These are phyloP conservation scores for Clohesyomyces aquaticus DNA, from an alignment of 495 filamentous ascomycete species.

Conservation along the genomic window DNA sequence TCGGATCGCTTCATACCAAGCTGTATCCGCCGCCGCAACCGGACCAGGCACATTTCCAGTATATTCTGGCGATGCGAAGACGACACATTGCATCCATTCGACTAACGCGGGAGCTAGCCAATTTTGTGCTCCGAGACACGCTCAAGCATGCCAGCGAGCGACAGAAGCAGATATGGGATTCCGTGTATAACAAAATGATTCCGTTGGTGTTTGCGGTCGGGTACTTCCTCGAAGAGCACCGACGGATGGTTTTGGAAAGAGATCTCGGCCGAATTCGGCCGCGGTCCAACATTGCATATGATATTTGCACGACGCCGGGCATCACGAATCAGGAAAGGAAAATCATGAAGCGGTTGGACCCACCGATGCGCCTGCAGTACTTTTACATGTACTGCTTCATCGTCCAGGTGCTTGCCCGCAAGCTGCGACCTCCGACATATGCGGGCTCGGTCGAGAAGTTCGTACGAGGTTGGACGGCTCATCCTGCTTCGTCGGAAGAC, in stretches of 20 bases:
- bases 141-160: slow-evolving; percentile 27
- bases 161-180: slow-evolving; percentile 34
- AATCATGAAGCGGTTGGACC: slow-evolving; percentile 28
- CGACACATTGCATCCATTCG: slow-evolving; percentile 35
- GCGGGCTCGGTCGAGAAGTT: slow-evolving; percentile 35
- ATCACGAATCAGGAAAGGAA: slow-evolving; percentile 28
- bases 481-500: slow-evolving; percentile 27
- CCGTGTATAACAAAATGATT: slow-evolving; percentile 38
- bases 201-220: slow-evolving; percentile 35
- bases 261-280: slow-evolving; percentile 28
- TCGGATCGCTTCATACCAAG: slow-evolving; percentile 28
- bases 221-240: slow-evolving; percentile 39
- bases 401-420: slow-evolving; percentile 32
- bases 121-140: slow-evolving; percentile 35
- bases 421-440: slow-evolving; percentile 35
- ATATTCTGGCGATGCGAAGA: slow-evolving; percentile 33
- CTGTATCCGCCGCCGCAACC: slow-evolving; percentile 37
- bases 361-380: slow-evolving; percentile 30
- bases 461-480: slow-evolving; percentile 26
- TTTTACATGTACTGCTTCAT: slow-evolving; percentile 41
- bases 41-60: slow-evolving; percentile 31
- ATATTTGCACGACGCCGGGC: slow-evolving; percentile 30
- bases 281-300: slow-evolving; percentile 30
- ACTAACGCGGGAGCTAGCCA: slow-evolving; percentile 33
- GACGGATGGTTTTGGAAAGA: slow-evolving; percentile 31